Evolutionary conservation across 768 basidiomycete species (phyloP), one percentile per base, ranked within the genome.

Genomic region (Suillus spraguei): DNA sequence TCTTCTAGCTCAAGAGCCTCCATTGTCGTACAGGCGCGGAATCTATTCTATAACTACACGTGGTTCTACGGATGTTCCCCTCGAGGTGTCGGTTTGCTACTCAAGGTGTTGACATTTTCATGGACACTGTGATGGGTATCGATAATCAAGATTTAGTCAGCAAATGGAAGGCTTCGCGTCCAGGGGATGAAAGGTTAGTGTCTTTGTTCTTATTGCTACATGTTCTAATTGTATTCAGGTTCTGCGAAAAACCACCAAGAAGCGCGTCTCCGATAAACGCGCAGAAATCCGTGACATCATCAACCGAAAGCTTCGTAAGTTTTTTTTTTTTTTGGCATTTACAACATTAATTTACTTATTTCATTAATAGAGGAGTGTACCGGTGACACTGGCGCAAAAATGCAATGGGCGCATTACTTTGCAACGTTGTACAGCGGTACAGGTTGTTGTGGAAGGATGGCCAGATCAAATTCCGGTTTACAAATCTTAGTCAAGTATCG

Each of bases 161-260:
- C 38, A 65, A 62, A 65, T 65, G 61, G 61, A 65, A 47, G 55
- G 59, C 14, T 66, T 56, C 11, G 39, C 65, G 5, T 66, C 24
- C 63, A 64, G 35, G 60, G 63, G 16, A 56, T 64, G 3, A 66
- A 63, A 63, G 65, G 28, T 50, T 32, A 8, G 28, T 50, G 49
- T 50, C 28, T 50, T 28, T 16, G 8, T 50, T 28, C 33, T 50
- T 38, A 32, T 58, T 58, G 35, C 36, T 22, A 24, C 13, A 58
- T 5, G 16, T 16, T 50, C 49, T 50, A 16, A 50, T 50, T 24
- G 17, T 28, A 38, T 20, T 41, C 14, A 61, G 60, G 60, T 8
- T 50, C 49, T 17, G 60, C 49, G 1, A 44, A 61, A n/a, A 35
- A 61, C 53, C 49, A 49, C 53, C 50, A 49, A 61, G 46, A 50